These are phyloP conservation scores for Trichophyton schoenleinii DNA, from an alignment of 2,329 filamentous ascomycete genomes.

Conservation along the genomic window DNA sequence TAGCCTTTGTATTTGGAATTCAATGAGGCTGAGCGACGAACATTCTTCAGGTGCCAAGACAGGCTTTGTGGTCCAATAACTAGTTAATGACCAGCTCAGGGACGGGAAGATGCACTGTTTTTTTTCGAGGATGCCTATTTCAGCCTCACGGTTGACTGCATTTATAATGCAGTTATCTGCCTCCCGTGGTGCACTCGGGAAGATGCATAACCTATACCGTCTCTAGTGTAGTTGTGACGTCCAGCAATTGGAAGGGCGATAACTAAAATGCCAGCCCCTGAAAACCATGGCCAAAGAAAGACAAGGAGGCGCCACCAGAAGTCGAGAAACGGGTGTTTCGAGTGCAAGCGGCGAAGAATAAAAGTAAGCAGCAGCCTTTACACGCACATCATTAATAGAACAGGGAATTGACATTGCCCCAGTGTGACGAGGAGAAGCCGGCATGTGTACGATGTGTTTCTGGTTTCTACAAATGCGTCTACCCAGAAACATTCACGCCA, in stretches of 20 bases:
- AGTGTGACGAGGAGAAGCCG: slow-evolving; percentile 8
- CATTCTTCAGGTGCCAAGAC: background rate
- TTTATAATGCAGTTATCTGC: background rate
- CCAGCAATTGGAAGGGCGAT: background rate
- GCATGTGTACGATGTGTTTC: slow-evolving; percentile 3
- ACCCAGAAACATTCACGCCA: background rate
- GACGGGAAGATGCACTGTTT: background rate
- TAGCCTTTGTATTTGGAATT: slow-evolving; percentile 1
- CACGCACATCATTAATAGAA: background rate
- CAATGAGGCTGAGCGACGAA: background rate
- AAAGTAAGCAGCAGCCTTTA: background rate
- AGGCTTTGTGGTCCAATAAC: background rate
- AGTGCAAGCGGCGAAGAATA: slow-evolving; percentile 6
- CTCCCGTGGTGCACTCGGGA: too few relatives aligned
- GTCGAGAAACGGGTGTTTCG: slow-evolving; percentile 5
- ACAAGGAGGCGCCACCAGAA: slow-evolving; percentile 6
- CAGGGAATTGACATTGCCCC: background rate
- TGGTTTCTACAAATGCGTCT: slow-evolving; percentile 4
- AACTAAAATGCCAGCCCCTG: background rate
- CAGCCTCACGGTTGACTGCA: background rate
- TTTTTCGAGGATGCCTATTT: background rate
- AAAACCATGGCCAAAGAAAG: background rate
- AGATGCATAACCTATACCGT: background rate
- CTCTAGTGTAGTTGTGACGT: background rate
- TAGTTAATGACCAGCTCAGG: background rate